phyloP scores from a whole-genome alignment of 2,329 filamentous ascomycete species.

The Colletotrichum sp. region DNA sequence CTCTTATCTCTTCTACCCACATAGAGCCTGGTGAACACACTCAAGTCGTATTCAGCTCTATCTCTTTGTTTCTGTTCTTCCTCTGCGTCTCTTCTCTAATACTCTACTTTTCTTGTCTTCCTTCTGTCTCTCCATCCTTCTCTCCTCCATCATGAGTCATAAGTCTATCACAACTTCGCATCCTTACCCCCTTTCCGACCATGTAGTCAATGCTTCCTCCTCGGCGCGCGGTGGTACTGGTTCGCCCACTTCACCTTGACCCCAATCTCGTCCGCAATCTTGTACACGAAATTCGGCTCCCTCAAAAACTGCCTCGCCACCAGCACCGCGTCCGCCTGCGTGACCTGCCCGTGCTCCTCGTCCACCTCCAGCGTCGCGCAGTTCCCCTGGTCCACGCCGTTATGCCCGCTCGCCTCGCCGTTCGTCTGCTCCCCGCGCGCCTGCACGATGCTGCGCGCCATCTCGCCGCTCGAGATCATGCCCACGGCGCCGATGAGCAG shows the following conservation, averaged over 20 bases:
- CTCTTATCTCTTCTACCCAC: no score
- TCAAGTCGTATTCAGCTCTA: not conserved
- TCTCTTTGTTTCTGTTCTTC: not conserved
- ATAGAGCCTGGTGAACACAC: no score
- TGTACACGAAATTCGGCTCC: conserved; percentile 80
- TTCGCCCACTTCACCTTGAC: conserved; percentile 75
- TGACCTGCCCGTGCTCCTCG: conserved; percentile 39
- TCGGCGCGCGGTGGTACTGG: conserved; percentile 58
- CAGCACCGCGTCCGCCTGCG: conserved; percentile 73
- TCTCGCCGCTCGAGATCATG: conserved; percentile 70
- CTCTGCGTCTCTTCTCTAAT: not conserved
- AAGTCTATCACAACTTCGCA: not conserved
- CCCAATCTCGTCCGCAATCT: conserved; percentile 73
- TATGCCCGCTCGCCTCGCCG: conserved; percentile 34
- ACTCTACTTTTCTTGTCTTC: not conserved
- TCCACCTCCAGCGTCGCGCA: conserved; percentile 39
- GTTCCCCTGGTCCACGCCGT: not conserved
- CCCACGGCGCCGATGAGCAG: conserved; percentile 79
- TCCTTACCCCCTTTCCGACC: not conserved
- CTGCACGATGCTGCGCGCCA: conserved; percentile 67
- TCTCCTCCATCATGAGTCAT: not conserved
- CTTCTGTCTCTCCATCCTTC: no score
- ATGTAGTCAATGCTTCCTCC: conserved; percentile 26
- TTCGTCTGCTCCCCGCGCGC: conserved; percentile 34
- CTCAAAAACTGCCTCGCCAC: conserved; percentile 80